phyloP scores from a whole-genome alignment of 495 filamentous ascomycete genomes.

The Aspergillus homomorphus region DNA sequence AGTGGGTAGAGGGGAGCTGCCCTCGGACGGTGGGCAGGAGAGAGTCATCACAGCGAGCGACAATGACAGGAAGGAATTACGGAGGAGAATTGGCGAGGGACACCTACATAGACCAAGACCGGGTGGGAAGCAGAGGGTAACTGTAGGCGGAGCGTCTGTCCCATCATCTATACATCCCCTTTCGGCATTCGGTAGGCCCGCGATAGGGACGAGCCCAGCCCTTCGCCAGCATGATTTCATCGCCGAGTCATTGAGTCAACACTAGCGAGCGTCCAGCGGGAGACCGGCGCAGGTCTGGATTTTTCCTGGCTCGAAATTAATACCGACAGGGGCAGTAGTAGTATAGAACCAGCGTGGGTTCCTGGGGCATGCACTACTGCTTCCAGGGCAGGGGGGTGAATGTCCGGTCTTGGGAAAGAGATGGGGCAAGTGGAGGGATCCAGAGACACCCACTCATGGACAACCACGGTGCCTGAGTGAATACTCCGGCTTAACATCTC shows the following conservation, averaged over 20 bases:
- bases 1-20: constrained; percentile 1
- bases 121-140: neutral
- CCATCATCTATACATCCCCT: neutral
- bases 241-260: neutral
- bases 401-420: neutral
- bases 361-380: neutral
- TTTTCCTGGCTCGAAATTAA: too few species aligned
- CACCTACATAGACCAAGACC: neutral
- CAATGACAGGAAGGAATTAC: neutral
- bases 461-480: neutral
- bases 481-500: too few species aligned
- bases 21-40: constrained; percentile 2
- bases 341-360: neutral
- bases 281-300: neutral
- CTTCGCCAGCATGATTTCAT: neutral
- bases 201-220: neutral
- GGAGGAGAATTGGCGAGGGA: neutral
- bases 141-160: neutral
- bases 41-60: neutral
- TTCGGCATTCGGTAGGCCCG: neutral
- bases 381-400: neutral
- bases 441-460: neutral
- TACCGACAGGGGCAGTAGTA: neutral
- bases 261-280: neutral
- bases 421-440: neutral